Conservation (phyloP, 768 basidiomycete genomes). For the Pisolithus marmoratus region DNA sequence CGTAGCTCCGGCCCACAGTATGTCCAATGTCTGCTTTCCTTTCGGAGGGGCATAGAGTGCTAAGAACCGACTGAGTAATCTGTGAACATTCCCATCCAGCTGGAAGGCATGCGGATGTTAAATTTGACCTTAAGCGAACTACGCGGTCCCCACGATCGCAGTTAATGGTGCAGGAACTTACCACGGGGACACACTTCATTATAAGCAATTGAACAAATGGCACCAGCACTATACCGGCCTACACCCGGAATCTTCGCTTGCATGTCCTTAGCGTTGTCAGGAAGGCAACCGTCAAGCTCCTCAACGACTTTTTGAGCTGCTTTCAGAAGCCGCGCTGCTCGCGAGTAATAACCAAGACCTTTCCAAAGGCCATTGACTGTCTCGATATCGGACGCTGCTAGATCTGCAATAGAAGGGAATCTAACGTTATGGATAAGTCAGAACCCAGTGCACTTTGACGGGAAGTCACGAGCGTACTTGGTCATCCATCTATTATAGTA, state of each 20-base stretch:
- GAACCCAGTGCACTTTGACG: no score
- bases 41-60: constrained; percentile 81
- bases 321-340: constrained; percentile 72
- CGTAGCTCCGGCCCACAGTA: constrained; percentile 78
- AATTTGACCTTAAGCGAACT: background rate
- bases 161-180: constrained; percentile 35
- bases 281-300: constrained; percentile 64
- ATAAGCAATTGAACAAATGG: constrained; percentile 84
- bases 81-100: constrained; percentile 89
- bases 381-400: constrained; percentile 71
- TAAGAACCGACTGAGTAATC: constrained; percentile 77
- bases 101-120: constrained; percentile 21
- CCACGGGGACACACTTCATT: constrained; percentile 78
- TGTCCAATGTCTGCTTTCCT: constrained; percentile 66
- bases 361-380: constrained; percentile 89
- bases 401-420: constrained; percentile 75
- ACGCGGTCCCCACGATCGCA: background rate
- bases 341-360: constrained; percentile 86
- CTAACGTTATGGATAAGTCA: constrained; percentile 28
- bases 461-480: constrained; percentile 40
- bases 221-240: constrained; percentile 84
- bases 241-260: constrained; percentile 83
- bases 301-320: constrained; percentile 79
- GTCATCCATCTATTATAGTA: constrained; percentile 90
- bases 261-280: constrained; percentile 74